These are phyloP conservation scores for Lentinula aciculospora DNA, from an alignment of 768 basidiomycete species.

Conservation along the genomic window DNA sequence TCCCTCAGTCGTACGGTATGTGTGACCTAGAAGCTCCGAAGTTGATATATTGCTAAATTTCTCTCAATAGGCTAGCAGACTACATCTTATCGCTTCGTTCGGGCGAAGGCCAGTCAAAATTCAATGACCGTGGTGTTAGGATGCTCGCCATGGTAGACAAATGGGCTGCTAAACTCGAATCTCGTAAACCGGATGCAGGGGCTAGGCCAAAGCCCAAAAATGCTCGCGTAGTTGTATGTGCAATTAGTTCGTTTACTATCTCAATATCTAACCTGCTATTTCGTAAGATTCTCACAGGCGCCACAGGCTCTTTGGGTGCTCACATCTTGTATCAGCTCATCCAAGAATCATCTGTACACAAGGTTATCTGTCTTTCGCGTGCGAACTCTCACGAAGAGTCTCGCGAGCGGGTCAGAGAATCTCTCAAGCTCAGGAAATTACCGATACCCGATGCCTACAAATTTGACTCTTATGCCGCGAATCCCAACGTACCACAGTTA, in stretches of 20 bases:
- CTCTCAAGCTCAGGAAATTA: constrained; percentile 32
- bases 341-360: constrained; percentile 25
- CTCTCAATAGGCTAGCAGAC: constrained; percentile 27
- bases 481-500: constrained; percentile 32
- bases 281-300: constrained; percentile 40
- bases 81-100: constrained; percentile 30
- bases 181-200: constrained; percentile 7
- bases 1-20: constrained; percentile 35
- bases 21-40: background rate
- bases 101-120: constrained; percentile 3
- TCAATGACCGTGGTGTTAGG: constrained; percentile 22
- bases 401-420: constrained; percentile 30
- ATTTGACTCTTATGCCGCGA: constrained; percentile 35
- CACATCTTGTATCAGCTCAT: constrained; percentile 44
- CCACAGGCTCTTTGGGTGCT: constrained; percentile 50
- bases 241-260: background rate
- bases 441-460: constrained; percentile 17
- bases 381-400: constrained; percentile 41
- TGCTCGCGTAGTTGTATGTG: constrained; percentile 12
- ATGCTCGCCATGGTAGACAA: constrained; percentile 44
- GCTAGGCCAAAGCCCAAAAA: constrained; percentile 8
- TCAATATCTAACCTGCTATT: background rate
- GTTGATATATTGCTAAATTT: background rate
- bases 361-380: constrained; percentile 46
- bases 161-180: constrained; percentile 18